Evolutionary conservation across 495 filamentous ascomycete genomes (phyloP).

Genomic region (Lepraria neglecta): DNA sequence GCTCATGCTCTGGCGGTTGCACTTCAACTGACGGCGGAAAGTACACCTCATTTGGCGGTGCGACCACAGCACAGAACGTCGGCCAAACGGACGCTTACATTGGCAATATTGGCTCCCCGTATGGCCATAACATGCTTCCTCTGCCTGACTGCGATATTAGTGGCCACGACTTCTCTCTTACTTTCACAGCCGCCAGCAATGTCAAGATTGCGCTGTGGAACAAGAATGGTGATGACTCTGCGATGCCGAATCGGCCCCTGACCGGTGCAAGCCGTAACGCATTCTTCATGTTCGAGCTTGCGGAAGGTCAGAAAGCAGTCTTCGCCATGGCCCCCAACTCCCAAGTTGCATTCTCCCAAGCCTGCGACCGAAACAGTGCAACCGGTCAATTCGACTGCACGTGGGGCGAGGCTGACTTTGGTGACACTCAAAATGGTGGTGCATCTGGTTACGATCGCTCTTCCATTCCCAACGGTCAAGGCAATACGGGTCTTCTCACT

Average conservation of each 20-base stretch:
- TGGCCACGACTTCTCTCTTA: slow-evolving; percentile 42
- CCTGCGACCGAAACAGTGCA: slow-evolving; percentile 20
- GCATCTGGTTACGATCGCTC: slow-evolving; percentile 27
- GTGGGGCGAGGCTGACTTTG: slow-evolving; percentile 53
- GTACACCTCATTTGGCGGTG: slow-evolving; percentile 9
- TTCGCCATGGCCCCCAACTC: slow-evolving; percentile 46
- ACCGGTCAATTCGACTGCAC: slow-evolving; percentile 37
- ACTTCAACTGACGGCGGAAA: slow-evolving; percentile 12
- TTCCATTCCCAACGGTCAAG: slow-evolving; percentile 19
- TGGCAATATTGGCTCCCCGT: slow-evolving; percentile 47
- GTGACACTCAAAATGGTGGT: slow-evolving; percentile 24
- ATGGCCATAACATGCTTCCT: slow-evolving; percentile 50
- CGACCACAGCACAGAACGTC: slow-evolving; percentile 11
- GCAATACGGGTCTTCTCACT: slow-evolving; percentile 21
- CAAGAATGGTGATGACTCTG: slow-evolving; percentile 40
- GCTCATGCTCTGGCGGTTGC: slow-evolving; percentile 14
- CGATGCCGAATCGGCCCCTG: slow-evolving; percentile 30
- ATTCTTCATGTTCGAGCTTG: slow-evolving; percentile 37
- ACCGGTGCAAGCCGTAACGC: slow-evolving; percentile 41
- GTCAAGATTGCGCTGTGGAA: slow-evolving; percentile 50
- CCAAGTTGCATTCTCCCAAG: slow-evolving; percentile 31
- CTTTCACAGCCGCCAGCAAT: slow-evolving; percentile 35
- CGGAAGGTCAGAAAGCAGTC: slow-evolving; percentile 34
- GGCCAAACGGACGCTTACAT: slow-evolving; percentile 33
- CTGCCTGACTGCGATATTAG: slow-evolving; percentile 35